Evolutionary conservation across 306 rosid genomes (phyloP).

Genomic region (Quercus variabilis): DNA sequence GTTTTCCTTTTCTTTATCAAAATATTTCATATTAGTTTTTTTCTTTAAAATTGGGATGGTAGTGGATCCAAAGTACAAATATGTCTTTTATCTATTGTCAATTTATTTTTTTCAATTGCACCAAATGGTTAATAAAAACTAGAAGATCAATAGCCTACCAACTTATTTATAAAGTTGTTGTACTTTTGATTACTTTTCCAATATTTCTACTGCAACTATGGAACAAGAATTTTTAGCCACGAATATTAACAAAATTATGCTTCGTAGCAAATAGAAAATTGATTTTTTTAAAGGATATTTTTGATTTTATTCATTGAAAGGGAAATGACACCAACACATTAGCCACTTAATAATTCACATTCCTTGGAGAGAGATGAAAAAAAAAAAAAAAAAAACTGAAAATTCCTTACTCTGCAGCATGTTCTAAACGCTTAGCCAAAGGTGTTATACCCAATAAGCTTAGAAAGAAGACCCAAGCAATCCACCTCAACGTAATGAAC

Average conservation of each 20-base stretch:
- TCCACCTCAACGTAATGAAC: slow-evolving; percentile 22
- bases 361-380: not conserved
- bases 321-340: slow-evolving; percentile 16
- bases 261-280: not conserved
- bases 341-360: slow-evolving; percentile 18
- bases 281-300: not conserved
- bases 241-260: not conserved
- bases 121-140: too few species aligned
- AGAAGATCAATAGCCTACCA: too few species aligned
- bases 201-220: too few species aligned
- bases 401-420: slow-evolving; percentile 13
- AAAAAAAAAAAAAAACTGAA: not conserved
- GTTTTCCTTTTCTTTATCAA: too few species aligned
- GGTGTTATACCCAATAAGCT: slow-evolving; percentile 75
- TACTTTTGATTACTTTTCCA: too few species aligned
- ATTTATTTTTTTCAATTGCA: too few species aligned
- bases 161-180: too few species aligned
- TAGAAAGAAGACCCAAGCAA: slow-evolving; percentile 65
- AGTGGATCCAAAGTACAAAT: too few species aligned
- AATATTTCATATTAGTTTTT: too few species aligned
- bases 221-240: too few species aligned
- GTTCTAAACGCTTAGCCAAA: slow-evolving; percentile 83
- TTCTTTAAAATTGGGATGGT: too few species aligned
- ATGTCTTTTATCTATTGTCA: too few species aligned
- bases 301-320: slow-evolving; percentile 21